Percentiles rank a stretch among this genome's conserved stretches.
Evolutionary conservation across 2,329 filamentous ascomycete genomes (phyloP).

Genomic region (Sporothrix pseudoabietina): DNA sequence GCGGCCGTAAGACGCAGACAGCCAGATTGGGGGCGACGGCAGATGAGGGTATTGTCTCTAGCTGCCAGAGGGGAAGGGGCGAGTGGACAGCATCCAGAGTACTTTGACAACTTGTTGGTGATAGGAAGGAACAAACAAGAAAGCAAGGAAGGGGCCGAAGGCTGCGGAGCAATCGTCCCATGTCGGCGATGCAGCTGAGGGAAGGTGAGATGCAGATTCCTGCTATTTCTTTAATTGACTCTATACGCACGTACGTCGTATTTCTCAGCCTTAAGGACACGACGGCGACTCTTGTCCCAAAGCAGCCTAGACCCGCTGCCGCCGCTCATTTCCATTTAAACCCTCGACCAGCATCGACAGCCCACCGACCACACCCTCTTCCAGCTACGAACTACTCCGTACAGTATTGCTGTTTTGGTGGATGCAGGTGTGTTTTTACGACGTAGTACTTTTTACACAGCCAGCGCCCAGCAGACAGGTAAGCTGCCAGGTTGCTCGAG

Average conservation of each 20-base stretch:
- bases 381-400: too few species aligned
- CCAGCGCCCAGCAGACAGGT: conserved; percentile 5
- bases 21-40: neutral
- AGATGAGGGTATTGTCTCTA: neutral
- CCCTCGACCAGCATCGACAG: neutral
- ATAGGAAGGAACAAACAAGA: neutral
- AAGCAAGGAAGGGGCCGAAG: conserved; percentile 19
- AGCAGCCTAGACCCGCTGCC: conserved; percentile 19
- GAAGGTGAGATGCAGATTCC: conserved; percentile 19
- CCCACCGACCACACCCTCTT: neutral
- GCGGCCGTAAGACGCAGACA: neutral
- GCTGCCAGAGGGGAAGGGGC: neutral
- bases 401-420: neutral
- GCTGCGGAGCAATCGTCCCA: conserved; percentile 13
- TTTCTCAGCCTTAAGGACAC: conserved; percentile 19
- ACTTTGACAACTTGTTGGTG: neutral
- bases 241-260: too few species aligned
- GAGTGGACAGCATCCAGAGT: neutral
- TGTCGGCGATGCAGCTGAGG: conserved; percentile 20
- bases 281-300: conserved; percentile 17
- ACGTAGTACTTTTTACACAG: conserved; percentile 6
- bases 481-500: conserved; percentile 3
- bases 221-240: neutral
- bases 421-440: neutral
- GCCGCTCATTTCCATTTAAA: neutral